Conservation (phyloP, 257 asterid genomes). For the Nicotiana attenuata region DNA sequence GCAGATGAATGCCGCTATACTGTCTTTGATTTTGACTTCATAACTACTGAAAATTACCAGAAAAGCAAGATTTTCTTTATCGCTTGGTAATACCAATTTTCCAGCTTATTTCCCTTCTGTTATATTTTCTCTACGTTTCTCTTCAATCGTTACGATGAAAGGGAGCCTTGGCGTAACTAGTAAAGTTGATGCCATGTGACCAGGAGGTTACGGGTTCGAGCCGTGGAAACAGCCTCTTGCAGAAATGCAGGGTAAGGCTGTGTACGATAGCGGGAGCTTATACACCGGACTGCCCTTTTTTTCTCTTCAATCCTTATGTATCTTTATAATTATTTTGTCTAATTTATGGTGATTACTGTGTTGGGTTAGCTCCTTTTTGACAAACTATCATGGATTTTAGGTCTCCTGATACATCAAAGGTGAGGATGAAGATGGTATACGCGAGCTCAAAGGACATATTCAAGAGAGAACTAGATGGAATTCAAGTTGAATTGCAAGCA, state of each 20-base stretch:
- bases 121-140: too few species aligned
- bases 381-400: neutral
- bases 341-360: neutral
- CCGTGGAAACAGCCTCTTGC: too few species aligned
- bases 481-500: constrained; percentile 7
- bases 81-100: neutral
- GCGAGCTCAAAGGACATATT: neutral
- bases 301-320: too few species aligned
- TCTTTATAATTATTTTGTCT: too few species aligned
- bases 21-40: constrained; percentile 1
- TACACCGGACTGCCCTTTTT: too few species aligned
- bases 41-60: neutral
- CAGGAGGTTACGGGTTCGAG: too few species aligned
- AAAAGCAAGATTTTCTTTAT: constrained; percentile 8
- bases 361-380: neutral
- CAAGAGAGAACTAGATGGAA: neutral
- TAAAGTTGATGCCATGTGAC: too few species aligned
- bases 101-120: neutral
- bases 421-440: neutral
- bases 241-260: too few species aligned
- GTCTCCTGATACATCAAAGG: neutral
- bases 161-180: too few species aligned
- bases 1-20: neutral
- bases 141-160: too few species aligned
- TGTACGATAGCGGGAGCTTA: too few species aligned